A percentile compares a stretch with the other conserved stretches of the same genome.
phyloP scores from a whole-genome alignment of 2,329 filamentous ascomycete species.

The Aspergillus luchuensis region DNA sequence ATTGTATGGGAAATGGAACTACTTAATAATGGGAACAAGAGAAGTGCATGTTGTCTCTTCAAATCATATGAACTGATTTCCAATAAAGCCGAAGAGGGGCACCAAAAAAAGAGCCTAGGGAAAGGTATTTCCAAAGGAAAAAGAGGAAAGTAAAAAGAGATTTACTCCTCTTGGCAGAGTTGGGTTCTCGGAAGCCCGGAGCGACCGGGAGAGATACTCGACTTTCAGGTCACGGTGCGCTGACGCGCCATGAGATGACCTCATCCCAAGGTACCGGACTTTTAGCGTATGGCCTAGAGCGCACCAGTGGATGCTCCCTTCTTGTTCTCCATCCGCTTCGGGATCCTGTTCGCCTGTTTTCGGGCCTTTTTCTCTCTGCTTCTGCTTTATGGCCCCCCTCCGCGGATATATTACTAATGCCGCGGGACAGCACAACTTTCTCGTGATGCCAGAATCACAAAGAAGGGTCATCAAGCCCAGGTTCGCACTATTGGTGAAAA shows the following conservation, averaged over 20 bases:
- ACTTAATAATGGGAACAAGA: too few relatives aligned
- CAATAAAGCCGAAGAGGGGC: background rate
- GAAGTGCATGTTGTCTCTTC: too few relatives aligned
- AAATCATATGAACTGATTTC: too few relatives aligned
- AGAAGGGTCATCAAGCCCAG: background rate
- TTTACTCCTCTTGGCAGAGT: background rate
- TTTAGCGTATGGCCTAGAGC: slow-evolving; percentile 19
- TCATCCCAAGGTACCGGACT: slow-evolving; percentile 23
- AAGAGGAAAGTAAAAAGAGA: background rate
- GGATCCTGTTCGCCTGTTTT: background rate
- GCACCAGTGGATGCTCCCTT: background rate
- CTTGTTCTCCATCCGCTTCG: background rate
- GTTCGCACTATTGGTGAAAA: background rate
- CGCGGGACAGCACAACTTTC: background rate
- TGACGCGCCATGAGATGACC: slow-evolving; percentile 20
- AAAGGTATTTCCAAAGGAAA: background rate
- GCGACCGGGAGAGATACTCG: slow-evolving; percentile 16
- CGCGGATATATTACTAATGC: background rate
- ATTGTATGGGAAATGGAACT: too few relatives aligned
- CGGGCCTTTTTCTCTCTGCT: background rate
- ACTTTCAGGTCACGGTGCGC: slow-evolving; percentile 16
- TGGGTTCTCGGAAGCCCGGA: slow-evolving; percentile 19
- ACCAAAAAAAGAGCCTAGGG: background rate
- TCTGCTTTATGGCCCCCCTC: background rate
- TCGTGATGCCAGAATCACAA: background rate